Evolutionary conservation across 2,329 filamentous ascomycete species (phyloP).

Genomic region (Aspergillus sp.): DNA sequence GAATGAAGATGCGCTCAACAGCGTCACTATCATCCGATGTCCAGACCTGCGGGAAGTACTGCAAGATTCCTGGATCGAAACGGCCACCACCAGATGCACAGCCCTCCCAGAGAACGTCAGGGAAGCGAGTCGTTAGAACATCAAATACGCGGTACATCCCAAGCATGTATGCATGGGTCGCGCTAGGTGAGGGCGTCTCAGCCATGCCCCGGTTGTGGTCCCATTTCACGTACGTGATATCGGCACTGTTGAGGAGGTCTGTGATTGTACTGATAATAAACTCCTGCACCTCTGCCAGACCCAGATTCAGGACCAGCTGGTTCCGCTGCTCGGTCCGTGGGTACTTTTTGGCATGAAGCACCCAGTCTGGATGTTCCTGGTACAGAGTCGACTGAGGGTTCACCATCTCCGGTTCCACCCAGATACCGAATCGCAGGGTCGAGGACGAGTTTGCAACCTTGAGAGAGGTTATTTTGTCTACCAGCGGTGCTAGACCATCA

Average conservation of each 20-base stretch:
- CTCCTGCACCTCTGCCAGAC: constrained; percentile 61
- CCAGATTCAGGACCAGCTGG: constrained; percentile 64
- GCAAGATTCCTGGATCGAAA: constrained; percentile 63
- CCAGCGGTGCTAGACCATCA: constrained; percentile 53
- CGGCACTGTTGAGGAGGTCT: constrained; percentile 53
- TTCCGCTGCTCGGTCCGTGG: constrained; percentile 56
- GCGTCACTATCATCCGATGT: constrained; percentile 66
- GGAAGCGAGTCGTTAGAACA: constrained; percentile 59
- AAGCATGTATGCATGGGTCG: constrained; percentile 61
- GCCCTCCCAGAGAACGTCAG: constrained; percentile 64
- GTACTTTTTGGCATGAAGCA: constrained; percentile 57
- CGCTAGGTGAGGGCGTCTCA: constrained; percentile 56
- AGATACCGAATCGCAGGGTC: constrained; percentile 61
- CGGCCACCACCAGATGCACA: constrained; percentile 65
- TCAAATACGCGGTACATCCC: constrained; percentile 65
- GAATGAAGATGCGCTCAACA: constrained; percentile 60
- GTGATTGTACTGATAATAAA: constrained; percentile 60
- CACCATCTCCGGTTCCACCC: constrained; percentile 70
- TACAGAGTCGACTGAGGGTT: constrained; percentile 64
- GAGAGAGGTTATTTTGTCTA: constrained; percentile 53
- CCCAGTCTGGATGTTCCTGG: constrained; percentile 64
- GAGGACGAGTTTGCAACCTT: constrained; percentile 38
- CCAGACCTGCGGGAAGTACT: constrained; percentile 67
- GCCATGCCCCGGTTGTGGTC: constrained; percentile 67
- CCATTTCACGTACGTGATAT: constrained; percentile 66